phyloP scores from a whole-genome alignment of 1,284 basidiomycete species.

The Tetrapyrgos nigripes region DNA sequence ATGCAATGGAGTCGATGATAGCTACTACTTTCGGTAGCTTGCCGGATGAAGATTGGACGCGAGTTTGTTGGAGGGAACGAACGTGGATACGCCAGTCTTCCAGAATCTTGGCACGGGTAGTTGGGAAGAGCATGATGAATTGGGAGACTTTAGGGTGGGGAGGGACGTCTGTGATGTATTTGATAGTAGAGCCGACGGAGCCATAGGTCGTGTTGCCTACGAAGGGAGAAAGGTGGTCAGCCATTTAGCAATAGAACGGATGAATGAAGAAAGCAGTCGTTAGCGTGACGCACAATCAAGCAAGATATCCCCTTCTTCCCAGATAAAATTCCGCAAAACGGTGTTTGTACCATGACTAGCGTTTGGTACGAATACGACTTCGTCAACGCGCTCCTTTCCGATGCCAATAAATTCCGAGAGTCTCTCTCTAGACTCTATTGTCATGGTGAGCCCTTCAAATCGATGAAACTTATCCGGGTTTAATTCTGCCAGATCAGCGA shows the following conservation, averaged over 20 bases:
- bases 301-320: conserved; percentile 53
- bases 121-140: no score
- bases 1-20: conserved; percentile 78
- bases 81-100: conserved; percentile 55
- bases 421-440: conserved; percentile 51
- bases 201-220: conserved; percentile 75
- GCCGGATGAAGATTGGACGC: neutral
- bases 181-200: conserved; percentile 61
- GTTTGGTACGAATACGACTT: conserved; percentile 73
- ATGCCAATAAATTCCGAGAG: conserved; percentile 68
- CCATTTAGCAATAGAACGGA: no score
- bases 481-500: conserved; percentile 57
- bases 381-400: conserved; percentile 43
- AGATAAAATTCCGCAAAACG: conserved; percentile 64
- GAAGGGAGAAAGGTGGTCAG: neutral
- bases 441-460: conserved; percentile 43
- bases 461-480: conserved; percentile 72
- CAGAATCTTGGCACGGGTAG: conserved; percentile 65
- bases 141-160: no score
- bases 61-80: conserved; percentile 3
- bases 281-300: conserved; percentile 48
- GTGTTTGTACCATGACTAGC: conserved; percentile 73
- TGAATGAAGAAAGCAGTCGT: neutral
- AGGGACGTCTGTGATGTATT: conserved; percentile 64
- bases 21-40: conserved; percentile 77